Evolutionary conservation across 352 stramenopile genomes (phyloP), one percentile per base, ranked within the genome.

Genomic region (Heterotrichella gracilis): DNA sequence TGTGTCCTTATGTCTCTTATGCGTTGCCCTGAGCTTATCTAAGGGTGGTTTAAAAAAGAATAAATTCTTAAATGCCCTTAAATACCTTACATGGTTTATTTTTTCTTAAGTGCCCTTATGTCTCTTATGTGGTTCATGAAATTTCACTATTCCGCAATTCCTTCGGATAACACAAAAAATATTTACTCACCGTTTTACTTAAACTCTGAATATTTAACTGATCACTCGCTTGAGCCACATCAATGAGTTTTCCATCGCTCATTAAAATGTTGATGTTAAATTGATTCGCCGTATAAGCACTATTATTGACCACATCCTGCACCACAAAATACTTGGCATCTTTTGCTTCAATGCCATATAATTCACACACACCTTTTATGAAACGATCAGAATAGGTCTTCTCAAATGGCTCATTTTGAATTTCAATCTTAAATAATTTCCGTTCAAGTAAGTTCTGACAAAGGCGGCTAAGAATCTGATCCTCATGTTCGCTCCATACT

Each of bases 251-350:
- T 9, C 32, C 32, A n/a, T 53, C n/a, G 32, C 32, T 53, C 32
- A 53, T 53, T 53, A 53, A 9, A 53, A 53, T 53, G 32, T 53
- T 53, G 32, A 53, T 53, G 32, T 53, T 53, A n/a, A 53, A 53
- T 17, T n/a, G 32, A n/a, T n/a, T 53, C 9, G 32, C 32, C 9
- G 9, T 53, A n/a, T 53, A 53, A 53, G 32, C 32, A n/a, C 32
- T 53, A n/a, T 53, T 53, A n/a, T 53, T 53, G 9, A 53, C 32
- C 32, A 17, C n/a, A n/a, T 53, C 32, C 9, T 53, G 9, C 9
- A 53, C 9, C n/a, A 53, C 32, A 53, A 53, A 53, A n/a, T 53
- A 53, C 32, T n/a, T 53, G 32, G 32, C 32, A 9, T 53, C 9
- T 53, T n/a, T n/a, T 17, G n/a, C n/a, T 9, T 53, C n/a, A 9